phyloP scores from a whole-genome alignment of 345 rosid species.

The Tarenaya hassleriana region DNA sequence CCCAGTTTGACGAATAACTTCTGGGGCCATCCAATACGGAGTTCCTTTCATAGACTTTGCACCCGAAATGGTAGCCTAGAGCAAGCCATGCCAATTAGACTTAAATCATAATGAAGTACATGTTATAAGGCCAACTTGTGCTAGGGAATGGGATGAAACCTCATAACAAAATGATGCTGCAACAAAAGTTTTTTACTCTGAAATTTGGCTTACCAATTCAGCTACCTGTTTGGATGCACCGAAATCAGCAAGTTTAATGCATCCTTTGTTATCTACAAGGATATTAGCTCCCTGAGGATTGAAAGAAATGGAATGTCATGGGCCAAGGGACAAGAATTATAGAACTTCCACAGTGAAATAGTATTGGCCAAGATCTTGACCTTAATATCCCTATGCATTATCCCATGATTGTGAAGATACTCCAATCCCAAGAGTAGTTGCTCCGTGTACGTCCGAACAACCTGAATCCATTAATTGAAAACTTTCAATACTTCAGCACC shows the following conservation, averaged over 20 bases:
- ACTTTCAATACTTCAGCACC: not conserved
- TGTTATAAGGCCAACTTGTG: not conserved
- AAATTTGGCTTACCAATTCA: slow-evolving; percentile 51
- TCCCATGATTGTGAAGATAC: slow-evolving; percentile 75
- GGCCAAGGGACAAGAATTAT: not conserved
- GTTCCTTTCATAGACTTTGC: slow-evolving; percentile 98
- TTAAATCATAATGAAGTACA: slow-evolving; percentile 1
- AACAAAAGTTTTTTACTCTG: not conserved
- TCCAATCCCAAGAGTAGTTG: slow-evolving; percentile 74
- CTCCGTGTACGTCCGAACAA: slow-evolving; percentile 61
- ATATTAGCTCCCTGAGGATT: slow-evolving; percentile 79
- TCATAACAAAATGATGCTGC: not conserved
- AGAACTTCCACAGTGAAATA: not conserved
- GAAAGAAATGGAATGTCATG: slow-evolving; percentile 5
- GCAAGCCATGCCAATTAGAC: slow-evolving; percentile 25
- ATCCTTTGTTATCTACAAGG: slow-evolving; percentile 82
- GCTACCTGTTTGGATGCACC: slow-evolving; percentile 95
- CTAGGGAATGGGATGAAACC: not conserved
- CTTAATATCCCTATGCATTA: slow-evolving; percentile 93
- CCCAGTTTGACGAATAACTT: slow-evolving; percentile 92
- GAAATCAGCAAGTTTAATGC: slow-evolving; percentile 94
- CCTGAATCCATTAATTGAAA: slow-evolving; percentile 40
- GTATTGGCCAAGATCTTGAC: slow-evolving; percentile 24
- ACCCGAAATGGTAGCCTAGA: slow-evolving; percentile 73
- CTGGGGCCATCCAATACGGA: slow-evolving; percentile 98